These are phyloP conservation scores for Aspergillus fumigatiaffinis DNA, from an alignment of 2,329 filamentous ascomycete species.

Conservation along the genomic window DNA sequence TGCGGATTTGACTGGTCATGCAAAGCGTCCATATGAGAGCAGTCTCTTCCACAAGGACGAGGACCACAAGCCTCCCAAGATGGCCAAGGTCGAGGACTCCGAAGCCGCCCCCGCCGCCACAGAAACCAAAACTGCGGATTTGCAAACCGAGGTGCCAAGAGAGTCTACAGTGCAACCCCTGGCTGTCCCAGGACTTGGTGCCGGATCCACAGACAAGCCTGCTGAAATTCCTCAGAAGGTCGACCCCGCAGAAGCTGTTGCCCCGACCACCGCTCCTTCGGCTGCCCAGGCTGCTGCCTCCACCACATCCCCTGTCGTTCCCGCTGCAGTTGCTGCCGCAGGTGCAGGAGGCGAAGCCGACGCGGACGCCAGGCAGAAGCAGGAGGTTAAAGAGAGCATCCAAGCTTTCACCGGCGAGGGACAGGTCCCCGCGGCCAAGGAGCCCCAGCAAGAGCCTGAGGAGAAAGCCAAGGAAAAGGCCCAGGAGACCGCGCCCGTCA, in stretches of 20 bases:
- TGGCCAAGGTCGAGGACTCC: slow-evolving; percentile 28
- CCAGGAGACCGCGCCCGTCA: neutral
- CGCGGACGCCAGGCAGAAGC: neutral
- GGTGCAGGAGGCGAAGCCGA: neutral
- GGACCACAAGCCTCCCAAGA: slow-evolving; percentile 31
- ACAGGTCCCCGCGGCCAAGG: slow-evolving; percentile 9
- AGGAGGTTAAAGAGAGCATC: slow-evolving; percentile 2
- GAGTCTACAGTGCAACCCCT: slow-evolving; percentile 8
- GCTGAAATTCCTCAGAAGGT: slow-evolving; percentile 11
- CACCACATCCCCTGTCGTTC: slow-evolving; percentile 18
- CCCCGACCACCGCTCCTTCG: slow-evolving; percentile 9
- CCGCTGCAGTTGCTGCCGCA: slow-evolving; percentile 3
- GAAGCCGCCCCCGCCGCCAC: neutral
- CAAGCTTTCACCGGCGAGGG: slow-evolving; percentile 1
- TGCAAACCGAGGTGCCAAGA: neutral
- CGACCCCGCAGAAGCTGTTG: slow-evolving; percentile 1
- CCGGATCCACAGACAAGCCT: slow-evolving; percentile 11
- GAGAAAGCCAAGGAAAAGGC: slow-evolving; percentile 3
- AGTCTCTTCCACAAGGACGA: slow-evolving; percentile 29
- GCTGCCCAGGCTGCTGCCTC: slow-evolving; percentile 16
- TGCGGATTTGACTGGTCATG: slow-evolving; percentile 20
- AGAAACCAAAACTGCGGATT: slow-evolving; percentile 4
- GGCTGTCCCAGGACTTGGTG: slow-evolving; percentile 19
- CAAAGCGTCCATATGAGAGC: slow-evolving; percentile 36
- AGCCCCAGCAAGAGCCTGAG: neutral